Evolutionary conservation across 176 grass and related monocot genomes (phyloP).

Genomic region (Cenchrus americanus): DNA sequence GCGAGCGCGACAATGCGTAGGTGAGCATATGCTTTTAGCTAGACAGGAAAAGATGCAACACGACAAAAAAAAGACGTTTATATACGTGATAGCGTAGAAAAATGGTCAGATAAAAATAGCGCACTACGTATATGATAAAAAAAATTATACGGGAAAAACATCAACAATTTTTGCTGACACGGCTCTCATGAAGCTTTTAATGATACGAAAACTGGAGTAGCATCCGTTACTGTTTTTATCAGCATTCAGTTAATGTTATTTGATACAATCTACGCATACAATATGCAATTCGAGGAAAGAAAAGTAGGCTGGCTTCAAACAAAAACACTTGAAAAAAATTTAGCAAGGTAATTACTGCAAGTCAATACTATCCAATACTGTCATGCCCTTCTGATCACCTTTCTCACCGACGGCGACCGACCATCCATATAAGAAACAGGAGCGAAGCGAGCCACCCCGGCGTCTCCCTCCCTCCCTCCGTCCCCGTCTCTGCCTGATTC

Average conservation of each 20-base stretch:
- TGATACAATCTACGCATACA: not conserved
- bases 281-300: not conserved
- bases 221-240: not conserved
- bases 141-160: too few relatives aligned
- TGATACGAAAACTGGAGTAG: too few relatives aligned
- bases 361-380: slow-evolving; percentile 35
- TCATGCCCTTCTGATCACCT: slow-evolving; percentile 1
- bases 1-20: too few relatives aligned
- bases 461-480: slow-evolving; percentile 11
- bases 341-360: slow-evolving; percentile 6
- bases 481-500: slow-evolving; percentile 50
- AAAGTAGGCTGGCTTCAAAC: not conserved
- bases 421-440: slow-evolving; percentile 42
- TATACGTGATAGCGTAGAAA: too few relatives aligned
- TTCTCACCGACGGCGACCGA: slow-evolving; percentile 53
- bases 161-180: too few relatives aligned
- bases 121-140: too few relatives aligned
- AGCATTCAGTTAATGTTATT: not conserved
- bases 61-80: too few relatives aligned
- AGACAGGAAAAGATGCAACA: too few relatives aligned
- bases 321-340: not conserved
- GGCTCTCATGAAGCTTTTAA: too few relatives aligned
- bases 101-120: too few relatives aligned
- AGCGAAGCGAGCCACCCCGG: not conserved
- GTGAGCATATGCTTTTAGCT: too few relatives aligned